These are phyloP conservation scores for Henckelia pumila DNA, from an alignment of 257 asterid species.

Conservation along the genomic window DNA sequence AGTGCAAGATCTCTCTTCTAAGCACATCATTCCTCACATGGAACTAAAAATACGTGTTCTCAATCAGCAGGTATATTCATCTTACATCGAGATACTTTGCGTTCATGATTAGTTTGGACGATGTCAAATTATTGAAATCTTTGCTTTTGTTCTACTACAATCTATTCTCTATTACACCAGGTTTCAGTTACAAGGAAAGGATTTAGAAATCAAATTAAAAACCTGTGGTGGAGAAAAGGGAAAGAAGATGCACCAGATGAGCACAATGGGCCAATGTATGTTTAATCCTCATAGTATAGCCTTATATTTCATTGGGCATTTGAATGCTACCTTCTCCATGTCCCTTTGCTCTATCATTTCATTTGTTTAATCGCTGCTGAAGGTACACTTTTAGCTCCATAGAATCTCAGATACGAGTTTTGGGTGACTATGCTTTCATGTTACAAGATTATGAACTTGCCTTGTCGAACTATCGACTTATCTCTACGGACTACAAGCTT, in stretches of 20 bases:
- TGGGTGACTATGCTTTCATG: constrained; percentile 99
- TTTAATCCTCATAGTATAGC: constrained; percentile 26
- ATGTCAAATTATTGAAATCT: constrained; percentile 6
- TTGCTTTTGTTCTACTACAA: constrained; percentile 16
- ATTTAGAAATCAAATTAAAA: constrained; percentile 93
- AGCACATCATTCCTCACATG: constrained; percentile 92
- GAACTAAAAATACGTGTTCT: constrained; percentile 87
- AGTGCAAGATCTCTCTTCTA: constrained; percentile 83
- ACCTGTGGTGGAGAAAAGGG: constrained; percentile 99
- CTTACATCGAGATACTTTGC: constrained; percentile 17
- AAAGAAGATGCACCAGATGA: constrained; percentile 83
- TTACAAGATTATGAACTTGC: constrained; percentile 97
- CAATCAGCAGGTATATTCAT: constrained; percentile 75
- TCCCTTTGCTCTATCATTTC: constrained; percentile 32
- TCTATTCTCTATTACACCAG: constrained; percentile 39
- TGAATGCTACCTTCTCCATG: constrained; percentile 20
- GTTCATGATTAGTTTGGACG: constrained; percentile 23
- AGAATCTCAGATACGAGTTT: constrained; percentile 93
- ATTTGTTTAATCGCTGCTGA: constrained; percentile 36
- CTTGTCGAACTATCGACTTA: constrained; percentile 86
- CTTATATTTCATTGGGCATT: constrained; percentile 27
- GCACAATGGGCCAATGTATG: constrained; percentile 63
- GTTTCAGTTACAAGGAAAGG: constrained; percentile 98
- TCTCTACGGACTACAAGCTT: constrained; percentile 92
- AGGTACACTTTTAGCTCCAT: constrained; percentile 94